Evolutionary conservation across 371 early-diverging fungal genomes (phyloP), one percentile per base, ranked within the genome.

Genomic region (Rhizomucor miehei): DNA sequence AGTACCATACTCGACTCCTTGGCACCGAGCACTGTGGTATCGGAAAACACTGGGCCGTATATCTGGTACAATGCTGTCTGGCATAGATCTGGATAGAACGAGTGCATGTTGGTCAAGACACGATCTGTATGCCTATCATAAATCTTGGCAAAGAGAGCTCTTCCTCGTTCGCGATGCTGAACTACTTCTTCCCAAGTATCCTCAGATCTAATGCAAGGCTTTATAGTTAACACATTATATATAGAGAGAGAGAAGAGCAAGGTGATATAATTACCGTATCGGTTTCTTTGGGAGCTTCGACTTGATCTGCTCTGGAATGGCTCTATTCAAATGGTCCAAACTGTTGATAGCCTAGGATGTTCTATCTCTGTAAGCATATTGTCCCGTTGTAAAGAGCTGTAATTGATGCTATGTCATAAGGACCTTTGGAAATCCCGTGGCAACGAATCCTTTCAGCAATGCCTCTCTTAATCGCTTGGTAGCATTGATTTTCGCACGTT

Each of bases 171-270:
- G 12, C 94, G 68, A 44, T 90, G 71, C 29, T 73, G 75, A 8
- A 88, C 50, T 25, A 89, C 84, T 64, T 94, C 92, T 67, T 91
- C 88, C 95, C 95, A 95, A 10, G 55, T 43, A 2, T 63, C 57
- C 38, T 70, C 71, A n/a, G 54, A 44, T 35, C 63, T 57, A 11
- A 49, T 35, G n/a, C n/a, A n/a, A n/a, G 8, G 48, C n/a, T n/a
- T n/a, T n/a, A n/a, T n/a, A 36, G 10, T 37, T 38, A 38, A 38
- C n/a, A 38, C 39, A 38, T n/a, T n/a, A n/a, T n/a, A 13, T 43
- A n/a, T n/a, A n/a, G n/a, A n/a, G n/a, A n/a, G n/a, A n/a, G n/a
- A n/a, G n/a, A n/a, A n/a, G n/a, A n/a, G n/a, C n/a, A n/a, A n/a
- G n/a, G n/a, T n/a, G n/a, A n/a, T n/a, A n/a, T n/a, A 17, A 5